Evolutionary conservation across 148 eudicot species (phyloP).

Genomic region (Suaeda aralocaspica): DNA sequence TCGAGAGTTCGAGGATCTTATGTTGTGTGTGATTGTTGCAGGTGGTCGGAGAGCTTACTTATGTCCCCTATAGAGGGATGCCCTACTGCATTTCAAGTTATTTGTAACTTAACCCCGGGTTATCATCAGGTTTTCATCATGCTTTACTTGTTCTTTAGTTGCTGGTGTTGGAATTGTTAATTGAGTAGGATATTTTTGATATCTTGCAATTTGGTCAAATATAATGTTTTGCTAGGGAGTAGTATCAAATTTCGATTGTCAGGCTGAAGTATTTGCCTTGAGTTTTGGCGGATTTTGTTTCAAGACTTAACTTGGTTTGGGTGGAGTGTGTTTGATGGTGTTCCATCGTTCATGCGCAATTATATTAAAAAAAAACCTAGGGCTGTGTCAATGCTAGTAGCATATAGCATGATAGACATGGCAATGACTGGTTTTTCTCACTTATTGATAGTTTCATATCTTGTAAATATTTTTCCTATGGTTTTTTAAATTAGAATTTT

Average conservation of each 20-base stretch:
- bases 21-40: conserved; percentile 12
- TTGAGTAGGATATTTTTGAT: background rate
- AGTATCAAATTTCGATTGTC: background rate
- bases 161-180: background rate
- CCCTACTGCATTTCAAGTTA: conserved; percentile 58
- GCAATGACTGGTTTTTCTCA: background rate
- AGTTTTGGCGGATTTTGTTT: background rate
- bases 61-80: conserved; percentile 74
- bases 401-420: background rate
- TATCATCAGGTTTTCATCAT: conserved; percentile 46
- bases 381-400: background rate
- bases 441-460: background rate
- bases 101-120: conserved; percentile 59
- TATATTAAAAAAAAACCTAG: background rate
- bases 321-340: background rate
- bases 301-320: background rate
- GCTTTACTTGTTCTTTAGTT: background rate
- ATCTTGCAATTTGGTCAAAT: background rate
- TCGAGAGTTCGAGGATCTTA: background rate
- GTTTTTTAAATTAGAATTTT: background rate
- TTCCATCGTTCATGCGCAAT: background rate
- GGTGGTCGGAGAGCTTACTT: conserved; percentile 57
- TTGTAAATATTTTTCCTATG: background rate
- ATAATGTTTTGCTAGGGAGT: background rate
- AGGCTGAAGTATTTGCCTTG: background rate